Evolutionary conservation across 1,139 yeast species (phyloP).

Genomic region (Hansenula lynferdii): DNA sequence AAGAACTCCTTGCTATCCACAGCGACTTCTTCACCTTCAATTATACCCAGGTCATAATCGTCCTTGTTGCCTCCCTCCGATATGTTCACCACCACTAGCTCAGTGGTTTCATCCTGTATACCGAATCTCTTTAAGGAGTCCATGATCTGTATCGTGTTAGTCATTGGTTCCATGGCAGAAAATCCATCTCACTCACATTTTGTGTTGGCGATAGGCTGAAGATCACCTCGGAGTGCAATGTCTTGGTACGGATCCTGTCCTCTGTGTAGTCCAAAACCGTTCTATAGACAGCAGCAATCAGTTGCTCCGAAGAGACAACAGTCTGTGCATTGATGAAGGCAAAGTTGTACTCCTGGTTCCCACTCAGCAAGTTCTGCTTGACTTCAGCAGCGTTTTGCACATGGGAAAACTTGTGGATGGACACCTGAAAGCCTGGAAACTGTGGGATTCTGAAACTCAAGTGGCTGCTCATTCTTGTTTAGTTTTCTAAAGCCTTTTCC

Average conservation of each 20-base stretch:
- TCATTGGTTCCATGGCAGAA: not conserved
- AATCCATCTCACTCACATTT: constrained; percentile 23
- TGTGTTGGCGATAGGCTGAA: constrained; percentile 48
- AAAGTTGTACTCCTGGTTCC: constrained; percentile 34
- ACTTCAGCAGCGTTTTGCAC: constrained; percentile 38
- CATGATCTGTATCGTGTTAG: constrained; percentile 26
- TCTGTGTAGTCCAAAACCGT: constrained; percentile 38
- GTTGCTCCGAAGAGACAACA: constrained; percentile 42
- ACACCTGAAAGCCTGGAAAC: constrained; percentile 31
- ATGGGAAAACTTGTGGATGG: constrained; percentile 34
- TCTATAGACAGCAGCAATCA: constrained; percentile 44
- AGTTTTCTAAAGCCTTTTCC: no score
- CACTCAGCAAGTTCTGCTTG: constrained; percentile 31
- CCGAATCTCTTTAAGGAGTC: constrained; percentile 45
- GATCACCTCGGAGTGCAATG: constrained; percentile 48
- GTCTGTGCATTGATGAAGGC: constrained; percentile 45
- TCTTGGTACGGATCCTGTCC: constrained; percentile 40
- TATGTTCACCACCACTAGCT: constrained; percentile 34
- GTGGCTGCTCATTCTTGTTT: no score
- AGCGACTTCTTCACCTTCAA: constrained; percentile 29
- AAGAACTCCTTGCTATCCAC: constrained; percentile 30
- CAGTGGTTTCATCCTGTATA: constrained; percentile 31
- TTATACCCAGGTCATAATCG: constrained; percentile 17
- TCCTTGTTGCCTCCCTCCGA: constrained; percentile 14
- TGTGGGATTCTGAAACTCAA: constrained; percentile 31